phyloP scores from a whole-genome alignment of 1,139 yeast genomes.

The Zygosaccharomyces pseudobailii region DNA sequence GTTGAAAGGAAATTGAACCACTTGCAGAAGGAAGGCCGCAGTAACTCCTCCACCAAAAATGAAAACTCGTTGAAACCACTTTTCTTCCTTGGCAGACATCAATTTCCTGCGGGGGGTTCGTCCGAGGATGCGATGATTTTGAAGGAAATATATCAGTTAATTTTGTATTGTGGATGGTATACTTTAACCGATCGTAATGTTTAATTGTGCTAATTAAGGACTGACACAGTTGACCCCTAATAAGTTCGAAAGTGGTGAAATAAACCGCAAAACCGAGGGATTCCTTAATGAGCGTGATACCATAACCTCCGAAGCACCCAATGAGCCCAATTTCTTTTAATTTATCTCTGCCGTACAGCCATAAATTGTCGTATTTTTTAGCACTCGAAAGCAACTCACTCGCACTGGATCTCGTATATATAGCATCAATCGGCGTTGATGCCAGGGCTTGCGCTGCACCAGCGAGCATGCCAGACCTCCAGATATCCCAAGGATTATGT shows the following conservation, averaged over 20 bases:
- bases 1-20: constrained; percentile 77
- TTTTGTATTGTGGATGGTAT: constrained; percentile 14
- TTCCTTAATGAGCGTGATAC: constrained; percentile 71
- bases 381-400: constrained; percentile 63
- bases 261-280: constrained; percentile 82
- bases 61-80: constrained; percentile 60
- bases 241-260: constrained; percentile 78
- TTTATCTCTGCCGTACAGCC: constrained; percentile 71
- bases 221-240: constrained; percentile 62
- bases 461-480: constrained; percentile 79
- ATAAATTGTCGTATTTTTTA: constrained; percentile 56
- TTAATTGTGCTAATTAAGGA: constrained; percentile 38
- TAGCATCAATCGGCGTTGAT: constrained; percentile 92
- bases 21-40: constrained; percentile 72
- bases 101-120: constrained; percentile 7
- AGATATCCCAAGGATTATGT: constrained; percentile 48
- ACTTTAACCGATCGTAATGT: constrained; percentile 34
- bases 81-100: constrained; percentile 31
- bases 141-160: constrained; percentile 10
- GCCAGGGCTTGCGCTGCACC: constrained; percentile 85
- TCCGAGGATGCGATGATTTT: constrained; percentile 9
- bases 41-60: constrained; percentile 83
- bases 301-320: constrained; percentile 89
- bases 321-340: constrained; percentile 67
- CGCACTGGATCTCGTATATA: constrained; percentile 74